A percentile compares a stretch with the other conserved stretches of the same genome.
These are phyloP conservation scores for Harrya chromipes DNA, from an alignment of 768 basidiomycete genomes.

Conservation along the genomic window DNA sequence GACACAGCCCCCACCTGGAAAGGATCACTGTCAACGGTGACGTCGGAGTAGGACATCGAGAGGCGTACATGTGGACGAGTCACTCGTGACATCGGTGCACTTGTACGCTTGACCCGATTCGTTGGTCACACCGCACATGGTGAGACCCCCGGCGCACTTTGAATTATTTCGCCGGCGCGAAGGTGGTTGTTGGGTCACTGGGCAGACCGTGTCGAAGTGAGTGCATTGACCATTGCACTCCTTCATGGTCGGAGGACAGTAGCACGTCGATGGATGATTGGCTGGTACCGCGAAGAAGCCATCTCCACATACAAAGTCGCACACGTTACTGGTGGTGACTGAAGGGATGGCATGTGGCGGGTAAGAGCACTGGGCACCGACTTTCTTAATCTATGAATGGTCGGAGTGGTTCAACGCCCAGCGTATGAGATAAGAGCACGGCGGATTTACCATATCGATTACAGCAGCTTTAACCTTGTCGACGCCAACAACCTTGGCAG, in stretches of 20 bases:
- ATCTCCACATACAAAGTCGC: slow-evolving; percentile 17
- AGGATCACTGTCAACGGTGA: too few species aligned
- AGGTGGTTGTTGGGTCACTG: background rate
- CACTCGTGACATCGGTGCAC: slow-evolving; percentile 17
- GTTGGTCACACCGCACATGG: slow-evolving; percentile 25
- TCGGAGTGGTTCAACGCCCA: too few species aligned
- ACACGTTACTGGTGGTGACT: slow-evolving; percentile 19
- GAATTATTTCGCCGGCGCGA: slow-evolving; percentile 17
- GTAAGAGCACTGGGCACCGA: slow-evolving; percentile 22
- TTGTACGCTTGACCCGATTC: slow-evolving; percentile 23
- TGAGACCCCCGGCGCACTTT: slow-evolving; percentile 22
- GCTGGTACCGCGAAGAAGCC: too few species aligned
- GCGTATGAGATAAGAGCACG: background rate
- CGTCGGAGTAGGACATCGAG: too few species aligned
- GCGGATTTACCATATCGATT: slow-evolving; percentile 20
- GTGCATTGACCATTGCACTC: too few species aligned
- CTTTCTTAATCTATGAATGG: slow-evolving; percentile 22
- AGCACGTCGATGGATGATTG: too few species aligned
- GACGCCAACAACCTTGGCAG: slow-evolving; percentile 17
- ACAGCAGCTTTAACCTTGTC: slow-evolving; percentile 22
- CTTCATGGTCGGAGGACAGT: too few species aligned
- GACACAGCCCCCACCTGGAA: too few species aligned
- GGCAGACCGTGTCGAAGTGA: too few species aligned
- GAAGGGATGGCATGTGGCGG: slow-evolving; percentile 28
- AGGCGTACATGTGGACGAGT: slow-evolving; percentile 4